These are phyloP conservation scores for Quercus dentata DNA, from an alignment of 306 rosid genomes.

Conservation along the genomic window DNA sequence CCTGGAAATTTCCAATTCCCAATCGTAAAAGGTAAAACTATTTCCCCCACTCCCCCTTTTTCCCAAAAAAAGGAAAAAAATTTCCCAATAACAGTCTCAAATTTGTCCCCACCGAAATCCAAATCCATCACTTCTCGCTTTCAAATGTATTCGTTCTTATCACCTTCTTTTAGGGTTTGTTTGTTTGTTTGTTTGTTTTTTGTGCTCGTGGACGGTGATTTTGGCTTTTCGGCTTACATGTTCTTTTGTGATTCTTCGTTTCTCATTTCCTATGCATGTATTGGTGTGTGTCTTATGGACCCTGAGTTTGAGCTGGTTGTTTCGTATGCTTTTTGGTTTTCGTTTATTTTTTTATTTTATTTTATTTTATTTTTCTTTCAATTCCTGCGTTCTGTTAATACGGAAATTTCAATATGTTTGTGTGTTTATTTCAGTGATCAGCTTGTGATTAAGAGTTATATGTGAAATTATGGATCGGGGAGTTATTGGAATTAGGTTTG, in stretches of 20 bases:
- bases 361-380: no score
- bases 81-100: conserved; percentile 12
- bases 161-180: neutral
- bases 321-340: no score
- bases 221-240: neutral
- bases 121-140: neutral
- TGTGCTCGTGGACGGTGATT: no score
- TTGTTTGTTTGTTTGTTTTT: neutral
- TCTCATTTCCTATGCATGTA: neutral
- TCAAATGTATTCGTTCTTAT: neutral
- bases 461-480: neutral
- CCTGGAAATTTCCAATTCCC: conserved; percentile 8
- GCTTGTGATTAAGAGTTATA: neutral
- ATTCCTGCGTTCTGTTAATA: no score
- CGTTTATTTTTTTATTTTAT: no score
- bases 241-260: neutral
- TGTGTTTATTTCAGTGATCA: neutral
- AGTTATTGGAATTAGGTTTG: neutral
- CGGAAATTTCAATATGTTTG: no score
- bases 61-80: neutral
- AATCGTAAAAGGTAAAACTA: neutral
- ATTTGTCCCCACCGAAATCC: neutral
- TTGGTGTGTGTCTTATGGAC: no score
- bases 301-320: no score
- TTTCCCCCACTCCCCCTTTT: neutral